These are phyloP conservation scores for Coemansia sp. DNA, from an alignment of 192 early-diverging fungal species.

Conservation along the genomic window DNA sequence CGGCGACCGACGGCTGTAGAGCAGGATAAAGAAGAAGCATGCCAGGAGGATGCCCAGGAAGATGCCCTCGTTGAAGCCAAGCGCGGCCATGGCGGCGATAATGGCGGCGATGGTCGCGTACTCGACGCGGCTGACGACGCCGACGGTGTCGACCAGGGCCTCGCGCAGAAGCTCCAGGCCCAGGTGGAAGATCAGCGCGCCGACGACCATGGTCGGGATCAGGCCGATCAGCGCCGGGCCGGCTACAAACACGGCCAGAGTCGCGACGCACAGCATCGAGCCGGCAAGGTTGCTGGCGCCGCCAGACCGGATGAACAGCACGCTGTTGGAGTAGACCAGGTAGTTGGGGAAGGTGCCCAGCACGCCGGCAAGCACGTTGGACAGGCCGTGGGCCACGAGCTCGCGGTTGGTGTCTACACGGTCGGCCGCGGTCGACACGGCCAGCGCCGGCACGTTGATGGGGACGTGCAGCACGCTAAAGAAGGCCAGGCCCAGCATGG, in stretches of 20 bases:
- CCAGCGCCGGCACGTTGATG: constrained; percentile 92
- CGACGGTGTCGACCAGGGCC: constrained; percentile 82
- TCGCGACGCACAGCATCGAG: constrained; percentile 72
- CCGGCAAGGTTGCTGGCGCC: constrained; percentile 85
- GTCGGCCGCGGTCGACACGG: constrained; percentile 84
- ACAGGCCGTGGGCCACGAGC: constrained; percentile 87
- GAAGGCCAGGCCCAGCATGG: constrained; percentile 89
- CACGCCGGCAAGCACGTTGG: constrained; percentile 80
- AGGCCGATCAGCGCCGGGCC: constrained; percentile 86
- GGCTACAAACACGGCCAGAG: constrained; percentile 70
- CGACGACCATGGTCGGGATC: constrained; percentile 93
- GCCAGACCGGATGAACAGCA: constrained; percentile 91
- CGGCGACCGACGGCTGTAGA: constrained; percentile 63
- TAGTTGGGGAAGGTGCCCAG: constrained; percentile 83
- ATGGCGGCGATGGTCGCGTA: constrained; percentile 87
- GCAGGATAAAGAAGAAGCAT: constrained; percentile 90
- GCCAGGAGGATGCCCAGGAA: constrained; percentile 89
- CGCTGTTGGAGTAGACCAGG: constrained; percentile 86
- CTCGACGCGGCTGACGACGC: constrained; percentile 80
- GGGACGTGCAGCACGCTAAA: constrained; percentile 97
- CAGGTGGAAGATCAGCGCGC: constrained; percentile 92
- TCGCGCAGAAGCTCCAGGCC: constrained; percentile 93
- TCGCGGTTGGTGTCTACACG: constrained; percentile 91
- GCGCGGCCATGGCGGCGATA: constrained; percentile 77
- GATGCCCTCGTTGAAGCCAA: constrained; percentile 98